phyloP scores from a whole-genome alignment of 2,329 filamentous ascomycete species.

The Stagonosporopsis rhizophila region DNA sequence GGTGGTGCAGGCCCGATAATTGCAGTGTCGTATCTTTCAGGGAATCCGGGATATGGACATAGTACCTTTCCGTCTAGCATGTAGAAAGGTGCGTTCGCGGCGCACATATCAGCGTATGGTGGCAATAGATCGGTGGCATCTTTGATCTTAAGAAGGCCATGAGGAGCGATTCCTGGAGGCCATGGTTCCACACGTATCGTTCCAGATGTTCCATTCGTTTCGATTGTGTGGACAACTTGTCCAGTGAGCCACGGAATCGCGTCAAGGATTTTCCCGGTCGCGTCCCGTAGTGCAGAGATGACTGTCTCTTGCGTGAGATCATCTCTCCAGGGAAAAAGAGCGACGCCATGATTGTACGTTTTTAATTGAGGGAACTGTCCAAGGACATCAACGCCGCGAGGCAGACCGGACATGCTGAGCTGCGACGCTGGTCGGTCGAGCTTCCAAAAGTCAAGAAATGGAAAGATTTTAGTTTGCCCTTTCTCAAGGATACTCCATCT shows the following conservation, averaged over 20 bases:
- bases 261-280: constrained; percentile 6
- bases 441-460: too few species aligned
- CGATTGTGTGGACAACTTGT: constrained; percentile 6
- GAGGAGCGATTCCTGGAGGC: background rate
- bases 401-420: background rate
- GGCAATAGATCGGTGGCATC: constrained; percentile 11
- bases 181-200: constrained; percentile 8
- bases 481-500: too few species aligned
- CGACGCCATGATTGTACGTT: constrained; percentile 10
- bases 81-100: constrained; percentile 32
- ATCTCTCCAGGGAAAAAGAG: constrained; percentile 8
- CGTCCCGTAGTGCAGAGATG: constrained; percentile 2
- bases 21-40: constrained; percentile 29
- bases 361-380: constrained; percentile 10
- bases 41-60: constrained; percentile 36
- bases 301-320: constrained; percentile 13
- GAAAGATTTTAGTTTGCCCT: too few species aligned
- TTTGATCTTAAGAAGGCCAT: constrained; percentile 9
- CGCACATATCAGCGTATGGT: constrained; percentile 4
- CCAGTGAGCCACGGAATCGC: constrained; percentile 9
- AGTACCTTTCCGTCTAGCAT: constrained; percentile 44
- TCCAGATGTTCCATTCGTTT: constrained; percentile 1
- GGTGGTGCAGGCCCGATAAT: constrained; percentile 22
- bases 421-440: too few species aligned
- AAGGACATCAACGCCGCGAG: constrained; percentile 8